These are phyloP conservation scores for Fusarium praegraminearum DNA, from an alignment of 2,329 filamentous ascomycete species.

Conservation along the genomic window DNA sequence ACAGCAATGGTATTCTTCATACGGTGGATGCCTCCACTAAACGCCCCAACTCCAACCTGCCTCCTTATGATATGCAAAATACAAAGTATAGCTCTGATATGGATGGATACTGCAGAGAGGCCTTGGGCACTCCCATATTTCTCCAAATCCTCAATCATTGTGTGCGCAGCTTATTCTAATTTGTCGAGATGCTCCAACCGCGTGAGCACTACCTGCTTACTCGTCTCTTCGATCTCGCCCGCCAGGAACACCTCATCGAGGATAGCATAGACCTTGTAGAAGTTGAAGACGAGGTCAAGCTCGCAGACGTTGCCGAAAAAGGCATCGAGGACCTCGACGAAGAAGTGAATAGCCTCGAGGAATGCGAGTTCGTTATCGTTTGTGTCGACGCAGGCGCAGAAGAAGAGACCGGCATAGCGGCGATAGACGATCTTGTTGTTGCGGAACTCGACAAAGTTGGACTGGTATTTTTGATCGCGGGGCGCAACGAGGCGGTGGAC, in stretches of 20 bases:
- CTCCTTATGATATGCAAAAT: constrained; percentile 33
- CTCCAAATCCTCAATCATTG: neutral
- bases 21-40: constrained; percentile 25
- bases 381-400: constrained; percentile 98
- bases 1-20: constrained; percentile 30
- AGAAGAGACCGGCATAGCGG: constrained; percentile 97
- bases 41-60: constrained; percentile 39
- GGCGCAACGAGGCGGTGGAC: constrained; percentile 97
- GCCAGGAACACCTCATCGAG: constrained; percentile 98
- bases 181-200: constrained; percentile 96
- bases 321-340: constrained; percentile 97
- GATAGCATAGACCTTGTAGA: constrained; percentile 94
- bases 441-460: constrained; percentile 97
- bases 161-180: constrained; percentile 73
- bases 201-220: constrained; percentile 96
- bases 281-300: constrained; percentile 88
- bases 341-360: constrained; percentile 98
- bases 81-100: neutral
- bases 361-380: constrained; percentile 99
- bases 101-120: neutral
- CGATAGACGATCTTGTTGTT: constrained; percentile 98
- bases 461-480: constrained; percentile 98
- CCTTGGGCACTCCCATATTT: neutral
- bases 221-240: constrained; percentile 98
- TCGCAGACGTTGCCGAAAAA: constrained; percentile 99